Evolutionary conservation across 163 green algal species (phyloP), one percentile per base, ranked within the genome.

Genomic region (Chloroidium sp.): DNA sequence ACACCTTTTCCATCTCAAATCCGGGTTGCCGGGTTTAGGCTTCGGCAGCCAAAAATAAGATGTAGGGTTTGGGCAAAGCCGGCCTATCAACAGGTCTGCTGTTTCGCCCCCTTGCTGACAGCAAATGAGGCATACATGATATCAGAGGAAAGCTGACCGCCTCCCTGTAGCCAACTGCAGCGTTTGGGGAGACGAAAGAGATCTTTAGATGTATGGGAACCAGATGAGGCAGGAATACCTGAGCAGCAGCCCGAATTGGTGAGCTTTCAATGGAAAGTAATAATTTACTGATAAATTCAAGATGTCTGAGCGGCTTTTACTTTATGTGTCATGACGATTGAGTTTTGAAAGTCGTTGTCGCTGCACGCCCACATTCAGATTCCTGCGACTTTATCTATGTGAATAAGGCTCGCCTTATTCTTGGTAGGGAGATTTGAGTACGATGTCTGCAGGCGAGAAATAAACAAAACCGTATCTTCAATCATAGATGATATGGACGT

Each of bases 401-500:
- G 58, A 69, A 59, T 10, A 79, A 76, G 64, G 36, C 60, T 61
- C 1, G 10, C 61, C 76, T 12, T 8, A 79, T 6, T 4, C 76
- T 4, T n/a, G 60, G 76, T 57, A 2, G 2, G 2, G 6, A 4
- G 4, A 62, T 59, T 57, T 10, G 8, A 58, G 3, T 12, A 62
- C 2, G 3, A 36, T 36, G n/a, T 4, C 57, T 69, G 80, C 82
- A 89, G 85, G 85, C 62, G 85, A n/a, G 83, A 89, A 14, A 85
- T 89, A 4, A 81, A 88, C 78, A 82, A 86, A 13, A 87, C 84
- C 60, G 87, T 90, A 2, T 78, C 82, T 10, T 82, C 76, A 2
- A 62, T 92, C 13, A 77, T 92, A 62, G 86, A 90, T 59, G 89
- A 92, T 61, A 84, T 89, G 2, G 93, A 97, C 10, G 90, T 96